Conservation (phyloP, 2,329 filamentous ascomycete genomes). For the Grosmannia serpens region DNA sequence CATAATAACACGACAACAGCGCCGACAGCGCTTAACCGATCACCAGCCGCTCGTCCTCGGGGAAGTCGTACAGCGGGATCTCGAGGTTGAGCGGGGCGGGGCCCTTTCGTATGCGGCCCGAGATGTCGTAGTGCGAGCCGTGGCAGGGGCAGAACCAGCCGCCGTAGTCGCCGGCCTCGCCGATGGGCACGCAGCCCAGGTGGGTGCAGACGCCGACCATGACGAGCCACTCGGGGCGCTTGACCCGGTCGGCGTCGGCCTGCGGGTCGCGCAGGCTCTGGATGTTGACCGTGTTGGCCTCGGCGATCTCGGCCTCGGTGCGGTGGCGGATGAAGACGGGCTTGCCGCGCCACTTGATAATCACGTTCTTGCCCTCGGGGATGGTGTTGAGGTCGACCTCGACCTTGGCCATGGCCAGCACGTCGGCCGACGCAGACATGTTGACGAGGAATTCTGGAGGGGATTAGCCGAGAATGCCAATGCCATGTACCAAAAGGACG, state of each 20-base stretch:
- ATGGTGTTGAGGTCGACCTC: conserved; percentile 89
- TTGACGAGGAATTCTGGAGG: conserved; percentile 91
- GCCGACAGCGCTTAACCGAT: conserved; percentile 61
- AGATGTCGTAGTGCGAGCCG: conserved; percentile 99
- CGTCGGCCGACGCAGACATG: conserved; percentile 98
- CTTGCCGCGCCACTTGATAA: conserved; percentile 99
- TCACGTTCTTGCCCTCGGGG: conserved; percentile 99
- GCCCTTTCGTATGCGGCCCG: conserved; percentile 93
- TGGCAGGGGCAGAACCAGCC: conserved; percentile 99
- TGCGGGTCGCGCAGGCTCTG: conserved; percentile 81
- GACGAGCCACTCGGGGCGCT: conserved; percentile 97
- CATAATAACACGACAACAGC: background rate
- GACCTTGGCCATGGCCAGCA: conserved; percentile 98
- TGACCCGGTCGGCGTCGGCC: conserved; percentile 80
- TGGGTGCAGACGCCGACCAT: conserved; percentile 99
- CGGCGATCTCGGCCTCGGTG: conserved; percentile 82
- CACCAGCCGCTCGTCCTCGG: conserved; percentile 74
- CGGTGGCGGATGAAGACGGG: conserved; percentile 99
- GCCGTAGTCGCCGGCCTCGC: conserved; percentile 94
- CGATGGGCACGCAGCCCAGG: conserved; percentile 97
- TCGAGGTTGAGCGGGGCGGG: conserved; percentile 96
- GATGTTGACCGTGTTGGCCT: conserved; percentile 83
- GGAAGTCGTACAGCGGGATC: conserved; percentile 86
- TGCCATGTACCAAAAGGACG: conserved; percentile 1
- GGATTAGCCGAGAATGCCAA: background rate